Conservation (phyloP, 2,329 filamentous ascomycete genomes). For the Coniella vitis region DNA sequence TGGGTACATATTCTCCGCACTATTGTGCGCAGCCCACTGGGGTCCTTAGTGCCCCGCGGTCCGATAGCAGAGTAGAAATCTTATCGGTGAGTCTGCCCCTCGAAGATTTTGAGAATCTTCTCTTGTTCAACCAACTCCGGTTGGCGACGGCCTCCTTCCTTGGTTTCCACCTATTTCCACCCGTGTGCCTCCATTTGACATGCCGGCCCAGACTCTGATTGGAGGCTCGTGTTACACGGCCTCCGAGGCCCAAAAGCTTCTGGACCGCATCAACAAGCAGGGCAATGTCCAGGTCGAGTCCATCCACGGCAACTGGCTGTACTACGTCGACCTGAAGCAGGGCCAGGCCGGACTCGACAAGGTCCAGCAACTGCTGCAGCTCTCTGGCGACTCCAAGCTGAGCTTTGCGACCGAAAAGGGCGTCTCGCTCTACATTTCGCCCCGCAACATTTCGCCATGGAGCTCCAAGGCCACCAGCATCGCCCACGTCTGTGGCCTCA, state of each 20-base stretch:
- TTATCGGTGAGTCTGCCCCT: conserved; percentile 12
- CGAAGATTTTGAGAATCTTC: conserved; percentile 9
- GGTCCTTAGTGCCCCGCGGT: conserved; percentile 14
- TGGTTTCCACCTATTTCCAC: conserved; percentile 1
- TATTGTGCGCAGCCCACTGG: neutral
- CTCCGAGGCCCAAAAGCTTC: conserved; percentile 16
- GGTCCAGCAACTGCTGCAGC: conserved; percentile 39
- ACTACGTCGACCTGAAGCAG: conserved; percentile 59
- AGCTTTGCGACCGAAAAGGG: conserved; percentile 37
- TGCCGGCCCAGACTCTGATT: conserved; percentile 12
- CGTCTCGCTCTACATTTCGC: conserved; percentile 64
- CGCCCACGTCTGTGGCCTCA: conserved; percentile 81
- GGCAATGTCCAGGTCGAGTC: conserved; percentile 32
- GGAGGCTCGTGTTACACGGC: conserved; percentile 16
- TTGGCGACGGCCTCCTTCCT: conserved; percentile 5
- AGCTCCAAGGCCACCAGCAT: conserved; percentile 95
- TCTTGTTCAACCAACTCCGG: neutral
- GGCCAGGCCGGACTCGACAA: conserved; percentile 36
- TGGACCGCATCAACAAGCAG: conserved; percentile 19
- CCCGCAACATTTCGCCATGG: conserved; percentile 90
- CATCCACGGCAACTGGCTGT: conserved; percentile 51
- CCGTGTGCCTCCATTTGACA: conserved; percentile 7
- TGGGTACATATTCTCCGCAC: neutral
- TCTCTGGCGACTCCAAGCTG: conserved; percentile 26
- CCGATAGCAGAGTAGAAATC: conserved; percentile 7